phyloP scores from a whole-genome alignment of 1,284 basidiomycete genomes.

The Ceratobasidium sp. region DNA sequence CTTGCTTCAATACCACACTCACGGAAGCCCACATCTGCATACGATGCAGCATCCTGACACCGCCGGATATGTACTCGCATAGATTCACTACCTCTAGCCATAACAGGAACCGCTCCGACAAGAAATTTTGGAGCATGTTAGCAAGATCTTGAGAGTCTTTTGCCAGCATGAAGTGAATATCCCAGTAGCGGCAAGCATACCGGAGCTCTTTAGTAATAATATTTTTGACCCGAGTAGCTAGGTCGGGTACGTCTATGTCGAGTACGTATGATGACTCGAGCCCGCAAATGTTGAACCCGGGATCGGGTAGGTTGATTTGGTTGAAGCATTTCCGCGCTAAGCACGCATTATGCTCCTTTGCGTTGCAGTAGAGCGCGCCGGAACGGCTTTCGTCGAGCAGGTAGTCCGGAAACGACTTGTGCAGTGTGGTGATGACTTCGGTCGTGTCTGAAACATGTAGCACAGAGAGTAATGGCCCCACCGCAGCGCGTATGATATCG shows the following conservation, averaged over 20 bases:
- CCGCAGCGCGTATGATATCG: not conserved
- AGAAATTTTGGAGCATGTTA: too few species aligned
- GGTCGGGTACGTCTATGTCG: not conserved
- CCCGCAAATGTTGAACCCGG: not conserved
- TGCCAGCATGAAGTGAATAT: not conserved
- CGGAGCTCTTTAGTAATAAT: not conserved
- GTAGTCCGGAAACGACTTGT: slow-evolving; percentile 14
- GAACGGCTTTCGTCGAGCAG: not conserved
- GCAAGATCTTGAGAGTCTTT: too few species aligned
- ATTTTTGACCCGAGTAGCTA: not conserved
- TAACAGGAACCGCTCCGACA: too few species aligned
- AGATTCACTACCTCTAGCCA: too few species aligned
- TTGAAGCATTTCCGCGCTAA: not conserved
- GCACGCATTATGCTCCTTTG: not conserved
- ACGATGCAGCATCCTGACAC: too few species aligned
- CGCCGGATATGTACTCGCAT: too few species aligned
- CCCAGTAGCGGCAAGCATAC: slow-evolving; percentile 6
- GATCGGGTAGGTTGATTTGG: not conserved
- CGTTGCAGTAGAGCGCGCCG: not conserved
- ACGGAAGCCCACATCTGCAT: too few species aligned
- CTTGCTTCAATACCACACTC: too few species aligned
- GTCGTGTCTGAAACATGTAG: not conserved
- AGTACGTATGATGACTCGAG: not conserved
- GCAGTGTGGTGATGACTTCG: not conserved
- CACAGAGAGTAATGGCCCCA: slow-evolving; percentile 11